Base-by-base conservation (phyloP, 2,329 filamentous ascomycete genomes). In the Fusarium penzigii region DNA sequence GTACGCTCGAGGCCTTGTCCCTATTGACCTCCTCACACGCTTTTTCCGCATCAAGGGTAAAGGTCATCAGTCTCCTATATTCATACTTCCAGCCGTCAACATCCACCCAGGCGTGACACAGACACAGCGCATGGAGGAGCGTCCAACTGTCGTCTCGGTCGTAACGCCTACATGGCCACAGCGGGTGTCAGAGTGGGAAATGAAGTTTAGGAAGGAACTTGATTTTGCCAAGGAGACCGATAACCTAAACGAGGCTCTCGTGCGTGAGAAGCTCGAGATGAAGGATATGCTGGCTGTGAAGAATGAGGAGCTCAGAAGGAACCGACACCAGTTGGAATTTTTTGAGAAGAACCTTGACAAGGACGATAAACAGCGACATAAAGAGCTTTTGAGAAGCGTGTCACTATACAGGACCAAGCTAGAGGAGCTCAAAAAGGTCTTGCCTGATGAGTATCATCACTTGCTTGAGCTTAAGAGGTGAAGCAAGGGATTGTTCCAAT, bases 21-120 rank as follows among this genome's bases (percentile, higher is more conserved):
- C 71, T 17, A 65, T 83, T 16, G 77, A 83, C 59, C 54, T 84
- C 11, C 63, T 57, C 32, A 81, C 81, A 20, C 71, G 82, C 3
- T 84, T 77, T 65, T 81, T 79, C 63, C 78, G 82, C 16, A 61
- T 83, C 20, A 74, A 75, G 20, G 73, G 72, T 16, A 70, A 70
- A 13, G 75, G 75, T 0, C 58, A 56, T 1, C 65, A 68, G 36
- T 71, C 73, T 3, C 78, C 80, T 44, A 68, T 85, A 52, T 84
- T 83, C 60, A 67, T 84, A 8, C 68, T 82, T 29, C 81, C 81
- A 1, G 80, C 76, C 3, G 75, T 75, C 51, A 69, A 73, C 12
- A 66, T 73, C 17, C 79, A 82, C 49, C 77, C 80, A 0, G 72
- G 67, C 17, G 72, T 75, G 7, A 64, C 67, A 51, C 66, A 74